Percentiles rank a stretch among this genome's conserved stretches.
Evolutionary conservation across 2,329 filamentous ascomycete genomes (phyloP).

Genomic region (Exophiala calicioides): DNA sequence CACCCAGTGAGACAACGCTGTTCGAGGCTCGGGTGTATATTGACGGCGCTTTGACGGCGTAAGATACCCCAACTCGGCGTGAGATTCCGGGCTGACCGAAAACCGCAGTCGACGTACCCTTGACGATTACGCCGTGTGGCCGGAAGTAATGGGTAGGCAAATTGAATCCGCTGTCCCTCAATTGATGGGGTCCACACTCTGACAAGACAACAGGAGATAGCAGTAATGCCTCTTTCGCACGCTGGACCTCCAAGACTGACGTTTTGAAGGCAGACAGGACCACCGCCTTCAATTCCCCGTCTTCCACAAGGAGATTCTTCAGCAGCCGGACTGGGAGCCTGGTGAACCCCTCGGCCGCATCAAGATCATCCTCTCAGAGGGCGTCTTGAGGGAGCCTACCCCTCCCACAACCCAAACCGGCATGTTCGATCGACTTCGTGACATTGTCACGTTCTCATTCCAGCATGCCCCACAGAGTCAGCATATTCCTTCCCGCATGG

Average conservation of each 20-base stretch:
- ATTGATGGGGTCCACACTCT: too few species aligned
- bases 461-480: conserved; percentile 78
- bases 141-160: conserved; percentile 37
- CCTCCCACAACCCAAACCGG: conserved; percentile 24
- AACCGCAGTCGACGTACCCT: conserved; percentile 18
- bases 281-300: conserved; percentile 65
- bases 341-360: conserved; percentile 72
- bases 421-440: conserved; percentile 65
- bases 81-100: conserved; percentile 1
- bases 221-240: conserved; percentile 5
- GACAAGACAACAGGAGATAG: conserved; percentile 11
- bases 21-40: conserved; percentile 69
- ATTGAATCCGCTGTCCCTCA: not conserved
- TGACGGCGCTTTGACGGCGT: conserved; percentile 67
- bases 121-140: conserved; percentile 44
- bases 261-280: conserved; percentile 7
- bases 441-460: conserved; percentile 77
- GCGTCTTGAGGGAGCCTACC: conserved; percentile 54
- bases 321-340: conserved; percentile 70
- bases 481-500: conserved; percentile 30
- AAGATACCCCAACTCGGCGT: conserved; percentile 32
- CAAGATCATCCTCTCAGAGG: conserved; percentile 74
- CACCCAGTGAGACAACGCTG: conserved; percentile 57
- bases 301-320: conserved; percentile 69
- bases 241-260: conserved; percentile 2